Conservation (phyloP, 2,329 filamentous ascomycete species). For the Aspergillus bombycis region DNA sequence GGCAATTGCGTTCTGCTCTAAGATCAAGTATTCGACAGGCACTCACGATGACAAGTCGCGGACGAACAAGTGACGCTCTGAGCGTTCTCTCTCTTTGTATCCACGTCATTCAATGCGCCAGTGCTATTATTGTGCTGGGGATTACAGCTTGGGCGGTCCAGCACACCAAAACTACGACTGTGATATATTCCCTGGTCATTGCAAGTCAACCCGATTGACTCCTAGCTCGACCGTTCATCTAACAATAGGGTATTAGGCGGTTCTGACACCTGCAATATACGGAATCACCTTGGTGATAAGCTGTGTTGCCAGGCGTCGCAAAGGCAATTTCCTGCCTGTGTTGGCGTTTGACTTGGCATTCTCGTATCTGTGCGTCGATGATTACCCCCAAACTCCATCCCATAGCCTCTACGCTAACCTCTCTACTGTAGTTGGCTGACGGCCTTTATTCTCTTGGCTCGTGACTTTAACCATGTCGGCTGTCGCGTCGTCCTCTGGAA, state of each 20-base stretch:
- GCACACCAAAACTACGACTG: neutral
- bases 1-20: too few species aligned
- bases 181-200: neutral
- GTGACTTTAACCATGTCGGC: neutral
- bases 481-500: slow-evolving; percentile 22
- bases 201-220: neutral
- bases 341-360: neutral
- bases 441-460: neutral
- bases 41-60: neutral
- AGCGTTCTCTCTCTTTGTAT: neutral
- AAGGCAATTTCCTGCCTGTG: neutral
- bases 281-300: neutral
- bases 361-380: neutral
- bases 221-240: neutral
- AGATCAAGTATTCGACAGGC: neutral
- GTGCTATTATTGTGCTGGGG: neutral
- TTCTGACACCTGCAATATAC: neutral
- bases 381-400: neutral
- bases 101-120: neutral
- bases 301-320: neutral
- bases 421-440: neutral
- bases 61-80: neutral
- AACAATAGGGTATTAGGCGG: neutral
- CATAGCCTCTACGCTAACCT: neutral
- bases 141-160: neutral